Percentiles rank a stretch among this genome's conserved stretches.
These are phyloP conservation scores for Gonapodya prolifera DNA, from an alignment of 192 early-diverging fungal species.

Conservation along the genomic window DNA sequence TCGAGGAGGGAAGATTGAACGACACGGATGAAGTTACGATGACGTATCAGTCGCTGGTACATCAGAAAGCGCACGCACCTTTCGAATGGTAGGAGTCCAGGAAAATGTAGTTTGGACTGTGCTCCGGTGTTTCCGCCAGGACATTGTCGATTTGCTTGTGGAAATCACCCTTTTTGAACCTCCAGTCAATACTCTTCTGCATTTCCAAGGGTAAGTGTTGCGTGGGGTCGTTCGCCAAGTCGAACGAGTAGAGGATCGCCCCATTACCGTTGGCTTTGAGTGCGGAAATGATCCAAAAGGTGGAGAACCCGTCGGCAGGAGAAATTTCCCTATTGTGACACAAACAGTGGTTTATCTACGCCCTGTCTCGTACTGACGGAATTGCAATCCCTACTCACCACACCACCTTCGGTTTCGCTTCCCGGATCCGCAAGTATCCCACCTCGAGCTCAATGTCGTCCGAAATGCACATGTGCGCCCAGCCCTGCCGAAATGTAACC, in stretches of 20 bases:
- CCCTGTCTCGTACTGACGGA: too few species aligned
- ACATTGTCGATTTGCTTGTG: not conserved
- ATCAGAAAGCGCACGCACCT: not conserved
- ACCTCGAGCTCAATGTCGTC: conserved; percentile 1
- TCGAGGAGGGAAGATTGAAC: not conserved
- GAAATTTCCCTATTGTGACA: not conserved
- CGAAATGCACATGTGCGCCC: not conserved
- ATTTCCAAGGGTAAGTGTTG: not conserved
- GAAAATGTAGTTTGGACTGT: conserved; percentile 1
- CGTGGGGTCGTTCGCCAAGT: not conserved
- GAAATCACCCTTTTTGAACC: not conserved
- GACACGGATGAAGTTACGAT: not conserved
- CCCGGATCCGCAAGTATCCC: not conserved
- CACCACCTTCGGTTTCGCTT: not conserved
- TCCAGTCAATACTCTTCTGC: not conserved
- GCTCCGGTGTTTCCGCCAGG: not conserved
- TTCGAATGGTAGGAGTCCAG: not conserved
- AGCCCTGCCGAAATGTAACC: not conserved
- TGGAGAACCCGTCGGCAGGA: not conserved
- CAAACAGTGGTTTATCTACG: too few species aligned
- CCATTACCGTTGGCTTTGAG: not conserved
- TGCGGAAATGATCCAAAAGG: not conserved
- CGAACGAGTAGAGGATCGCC: not conserved
- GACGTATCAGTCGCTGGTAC: not conserved
- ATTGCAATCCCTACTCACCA: too few species aligned